Percentiles rank a stretch among this genome's conserved stretches.
Conservation (phyloP, 192 early-diverging fungal genomes). For the Nowakowskiella sp. region DNA sequence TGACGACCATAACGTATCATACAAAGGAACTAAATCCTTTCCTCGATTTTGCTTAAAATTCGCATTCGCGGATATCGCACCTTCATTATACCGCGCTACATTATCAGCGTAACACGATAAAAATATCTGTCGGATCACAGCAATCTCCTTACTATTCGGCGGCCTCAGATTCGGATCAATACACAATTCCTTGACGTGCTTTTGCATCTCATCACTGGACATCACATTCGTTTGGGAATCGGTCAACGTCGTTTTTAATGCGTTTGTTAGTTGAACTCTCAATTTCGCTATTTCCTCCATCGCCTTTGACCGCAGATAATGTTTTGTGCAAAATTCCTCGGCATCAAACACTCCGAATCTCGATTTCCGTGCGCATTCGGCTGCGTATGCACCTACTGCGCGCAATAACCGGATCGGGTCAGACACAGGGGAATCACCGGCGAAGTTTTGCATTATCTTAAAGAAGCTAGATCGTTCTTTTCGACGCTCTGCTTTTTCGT, state of each 20-base stretch:
- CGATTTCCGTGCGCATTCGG: constrained; percentile 11
- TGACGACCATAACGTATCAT: constrained; percentile 33
- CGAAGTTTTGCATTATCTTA: constrained; percentile 54
- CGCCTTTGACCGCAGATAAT: constrained; percentile 79
- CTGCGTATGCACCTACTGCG: constrained; percentile 80
- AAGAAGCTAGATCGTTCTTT: constrained; percentile 59
- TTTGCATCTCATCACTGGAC: constrained; percentile 71
- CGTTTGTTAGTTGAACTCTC: constrained; percentile 25
- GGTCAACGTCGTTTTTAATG: constrained; percentile 24
- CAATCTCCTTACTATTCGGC: constrained; percentile 40
- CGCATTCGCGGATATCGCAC: not conserved
- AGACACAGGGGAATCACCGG: constrained; percentile 69
- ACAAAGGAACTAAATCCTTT: constrained; percentile 31
- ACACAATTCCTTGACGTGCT: constrained; percentile 67
- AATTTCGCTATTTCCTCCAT: constrained; percentile 51
- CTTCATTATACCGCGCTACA: constrained; percentile 60
- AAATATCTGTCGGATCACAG: constrained; percentile 76
- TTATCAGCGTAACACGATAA: constrained; percentile 86
- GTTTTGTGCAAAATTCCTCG: constrained; percentile 62
- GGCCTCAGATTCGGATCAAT: constrained; percentile 49
- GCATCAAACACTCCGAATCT: constrained; percentile 49
- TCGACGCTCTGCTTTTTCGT: constrained; percentile 49
- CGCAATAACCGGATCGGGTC: constrained; percentile 81
- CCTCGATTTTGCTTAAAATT: constrained; percentile 7
- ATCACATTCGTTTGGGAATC: constrained; percentile 9